Evolutionary conservation across 768 basidiomycete species (phyloP).

Genomic region (Mrakia blollopis): DNA sequence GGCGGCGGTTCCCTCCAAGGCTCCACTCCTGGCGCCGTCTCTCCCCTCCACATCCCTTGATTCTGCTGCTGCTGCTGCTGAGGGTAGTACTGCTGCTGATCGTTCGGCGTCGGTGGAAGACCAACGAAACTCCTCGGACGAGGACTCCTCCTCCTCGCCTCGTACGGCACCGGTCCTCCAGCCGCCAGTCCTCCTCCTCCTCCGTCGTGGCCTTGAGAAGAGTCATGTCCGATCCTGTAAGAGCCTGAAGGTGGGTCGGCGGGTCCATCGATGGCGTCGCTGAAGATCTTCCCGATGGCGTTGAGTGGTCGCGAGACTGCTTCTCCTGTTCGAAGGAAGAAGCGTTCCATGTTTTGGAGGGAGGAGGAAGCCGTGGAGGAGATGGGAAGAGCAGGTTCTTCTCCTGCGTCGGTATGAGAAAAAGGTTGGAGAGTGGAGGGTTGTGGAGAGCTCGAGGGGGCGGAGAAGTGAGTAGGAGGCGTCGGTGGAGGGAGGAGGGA

Average conservation of each 20-base stretch:
- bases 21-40: neutral
- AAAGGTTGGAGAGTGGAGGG: conserved; percentile 48
- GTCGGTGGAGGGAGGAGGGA: conserved; percentile 64
- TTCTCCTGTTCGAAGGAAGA: conserved; percentile 87
- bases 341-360: conserved; percentile 59
- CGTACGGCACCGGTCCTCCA: conserved; percentile 8
- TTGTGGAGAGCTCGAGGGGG: conserved; percentile 62
- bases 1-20: conserved; percentile 7
- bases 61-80: conserved; percentile 6
- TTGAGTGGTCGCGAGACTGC: conserved; percentile 52
- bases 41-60: neutral
- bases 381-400: conserved; percentile 81
- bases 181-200: too few species aligned
- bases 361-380: conserved; percentile 55
- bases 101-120: neutral
- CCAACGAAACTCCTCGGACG: conserved; percentile 11
- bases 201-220: neutral
- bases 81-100: neutral
- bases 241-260: neutral
- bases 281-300: conserved; percentile 40
- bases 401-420: conserved; percentile 54
- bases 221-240: neutral
- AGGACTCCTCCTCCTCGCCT: conserved; percentile 18
- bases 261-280: conserved; percentile 33
- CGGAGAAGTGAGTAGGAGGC: conserved; percentile 79